Evolutionary conservation across 2,329 filamentous ascomycete genomes (phyloP), one percentile per base, ranked within the genome.

Genomic region (Thelonectria rubi): DNA sequence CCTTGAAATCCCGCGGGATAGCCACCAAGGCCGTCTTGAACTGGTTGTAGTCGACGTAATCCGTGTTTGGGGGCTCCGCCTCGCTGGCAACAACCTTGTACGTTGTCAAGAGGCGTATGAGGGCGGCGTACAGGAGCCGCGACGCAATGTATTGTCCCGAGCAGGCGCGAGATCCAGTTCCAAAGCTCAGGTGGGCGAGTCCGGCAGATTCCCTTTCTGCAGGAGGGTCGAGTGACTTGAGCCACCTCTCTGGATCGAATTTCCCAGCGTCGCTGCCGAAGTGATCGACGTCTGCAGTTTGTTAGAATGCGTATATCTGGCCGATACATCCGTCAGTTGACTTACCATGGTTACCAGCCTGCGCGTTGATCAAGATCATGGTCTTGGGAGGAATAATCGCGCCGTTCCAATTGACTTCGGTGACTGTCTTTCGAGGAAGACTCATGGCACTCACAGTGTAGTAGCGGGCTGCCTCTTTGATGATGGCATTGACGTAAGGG

Each of bases 21-120:
- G 86, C 86, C 12, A 88, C 85, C 34, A 88, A 66, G 0, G 85
- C 85, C 1, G 80, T 82, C 73, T 88, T 87, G 66, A 86, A 82
- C 67, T 84, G 79, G 65, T 88, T 88, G 66, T 88, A 88, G 5
- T 88, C 85, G 5, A 88, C 81, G 63, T 88, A 88, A 68, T 88
- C 84, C 0, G 85, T 87, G 64, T 86, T 88, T 0, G 85, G 86
- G 0, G 85, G 85, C 45, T 81, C 74, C 0, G 71, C 68, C 52
- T 81, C 76, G 65, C 77, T 80, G 21, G 84, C 77, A 32, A 84
- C 78, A 55, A 85, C 81, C 64, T 76, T 79, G 72, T 83, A 86
- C 9, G 78, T 77, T 3, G 78, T 76, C n/a, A 85, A 64, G 1
- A 85, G 72, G 3, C 83, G 78, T 7, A 85, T 72, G 1, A 86